phyloP scores from a whole-genome alignment of 345 rosid genomes.

The Bretschneidera sinensis region DNA sequence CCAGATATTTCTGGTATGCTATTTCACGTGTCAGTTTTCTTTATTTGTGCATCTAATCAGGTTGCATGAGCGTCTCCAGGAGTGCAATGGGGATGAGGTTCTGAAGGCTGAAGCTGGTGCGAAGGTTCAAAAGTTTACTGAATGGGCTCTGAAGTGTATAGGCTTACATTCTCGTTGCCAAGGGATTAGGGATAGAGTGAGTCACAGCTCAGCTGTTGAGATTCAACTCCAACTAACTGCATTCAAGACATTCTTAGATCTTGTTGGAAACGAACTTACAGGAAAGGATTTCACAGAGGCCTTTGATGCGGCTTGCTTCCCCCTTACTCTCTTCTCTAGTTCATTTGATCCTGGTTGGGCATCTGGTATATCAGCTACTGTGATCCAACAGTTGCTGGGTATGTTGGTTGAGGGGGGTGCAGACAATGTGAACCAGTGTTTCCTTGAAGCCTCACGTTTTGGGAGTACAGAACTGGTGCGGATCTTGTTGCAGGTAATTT shows the following conservation, averaged over 20 bases:
- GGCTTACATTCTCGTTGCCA: conserved; percentile 90
- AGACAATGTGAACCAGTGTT: conserved; percentile 92
- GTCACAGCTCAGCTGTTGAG: conserved; percentile 68
- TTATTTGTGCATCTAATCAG: conserved; percentile 37
- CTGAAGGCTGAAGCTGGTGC: conserved; percentile 91
- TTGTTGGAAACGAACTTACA: conserved; percentile 78
- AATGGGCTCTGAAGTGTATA: conserved; percentile 94
- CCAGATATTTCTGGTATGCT: too few species aligned
- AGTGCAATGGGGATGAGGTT: conserved; percentile 85
- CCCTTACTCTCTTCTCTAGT: conserved; percentile 88
- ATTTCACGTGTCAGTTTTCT: conserved; percentile 7
- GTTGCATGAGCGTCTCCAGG: conserved; percentile 94
- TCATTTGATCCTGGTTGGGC: conserved; percentile 96
- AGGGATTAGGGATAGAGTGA: conserved; percentile 50
- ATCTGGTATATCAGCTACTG: conserved; percentile 87
- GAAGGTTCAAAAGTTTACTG: conserved; percentile 93
- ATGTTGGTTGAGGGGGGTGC: conserved; percentile 96
- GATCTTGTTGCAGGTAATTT: conserved; percentile 75
- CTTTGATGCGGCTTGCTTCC: conserved; percentile 98
- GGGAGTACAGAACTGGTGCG: conserved; percentile 99
- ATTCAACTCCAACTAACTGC: conserved; percentile 91
- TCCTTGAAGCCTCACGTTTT: conserved; percentile 97
- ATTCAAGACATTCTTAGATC: conserved; percentile 85
- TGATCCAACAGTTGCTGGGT: conserved; percentile 77
- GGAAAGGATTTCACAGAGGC: conserved; percentile 99